Percentiles rank a stretch among this genome's conserved stretches.
Evolutionary conservation across 148 eudicot genomes (phyloP).

Genomic region (Vaccinium corymbosum): DNA sequence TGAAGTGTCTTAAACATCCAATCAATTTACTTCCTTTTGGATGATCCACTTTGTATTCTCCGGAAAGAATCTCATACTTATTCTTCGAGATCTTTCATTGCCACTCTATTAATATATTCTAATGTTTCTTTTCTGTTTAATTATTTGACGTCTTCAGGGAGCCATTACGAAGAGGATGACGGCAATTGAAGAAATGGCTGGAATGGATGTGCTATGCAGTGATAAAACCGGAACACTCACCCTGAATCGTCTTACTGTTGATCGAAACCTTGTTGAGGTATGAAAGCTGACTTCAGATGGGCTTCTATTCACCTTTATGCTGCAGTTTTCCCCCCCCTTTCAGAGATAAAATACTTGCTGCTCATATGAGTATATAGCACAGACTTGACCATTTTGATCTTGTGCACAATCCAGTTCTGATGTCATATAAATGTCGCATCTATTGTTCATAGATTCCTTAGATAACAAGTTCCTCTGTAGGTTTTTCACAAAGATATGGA

Average conservation of each 20-base stretch:
- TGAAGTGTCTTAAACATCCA: background rate
- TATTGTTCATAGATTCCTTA: background rate
- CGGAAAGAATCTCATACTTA: background rate
- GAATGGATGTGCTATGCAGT: slow-evolving; percentile 84
- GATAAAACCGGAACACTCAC: slow-evolving; percentile 81
- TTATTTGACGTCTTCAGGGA: slow-evolving; percentile 34
- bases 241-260: slow-evolving; percentile 63
- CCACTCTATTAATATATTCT: background rate
- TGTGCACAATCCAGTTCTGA: background rate
- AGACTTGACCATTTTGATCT: background rate
- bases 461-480: slow-evolving; percentile 23
- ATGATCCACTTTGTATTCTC: background rate
- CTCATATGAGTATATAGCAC: background rate
- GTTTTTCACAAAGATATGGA: slow-evolving; percentile 59
- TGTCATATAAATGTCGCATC: background rate
- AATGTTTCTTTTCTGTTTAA: background rate
- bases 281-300: slow-evolving; percentile 5
- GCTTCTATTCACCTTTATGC: background rate
- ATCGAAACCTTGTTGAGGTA: slow-evolving; percentile 67
- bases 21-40: background rate
- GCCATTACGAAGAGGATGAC: slow-evolving; percentile 87
- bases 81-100: background rate
- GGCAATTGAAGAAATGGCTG: slow-evolving; percentile 88
- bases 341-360: background rate
- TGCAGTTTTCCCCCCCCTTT: background rate